A percentile compares a stretch with the other conserved stretches of the same genome.
phyloP scores from a whole-genome alignment of 257 asterid species.

The Ophiorrhiza pumila region DNA sequence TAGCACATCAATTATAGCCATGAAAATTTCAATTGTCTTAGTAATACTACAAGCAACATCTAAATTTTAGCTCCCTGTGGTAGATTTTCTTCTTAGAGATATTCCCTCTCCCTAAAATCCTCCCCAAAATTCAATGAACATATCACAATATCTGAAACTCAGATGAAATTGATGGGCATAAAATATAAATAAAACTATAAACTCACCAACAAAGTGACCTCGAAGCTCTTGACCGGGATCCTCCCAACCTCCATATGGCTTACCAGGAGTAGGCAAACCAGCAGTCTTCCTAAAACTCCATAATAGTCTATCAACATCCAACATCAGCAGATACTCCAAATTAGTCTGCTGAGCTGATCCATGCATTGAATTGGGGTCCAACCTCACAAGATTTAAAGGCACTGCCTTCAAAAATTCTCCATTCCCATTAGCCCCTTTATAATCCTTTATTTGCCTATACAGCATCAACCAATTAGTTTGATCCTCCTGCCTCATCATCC shows the following conservation, averaged over 20 bases:
- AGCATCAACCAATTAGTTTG: conserved; percentile 48
- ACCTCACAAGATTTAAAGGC: conserved; percentile 61
- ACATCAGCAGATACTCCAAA: conserved; percentile 68
- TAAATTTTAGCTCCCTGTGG: too few species aligned
- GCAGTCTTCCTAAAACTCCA: conserved; percentile 92
- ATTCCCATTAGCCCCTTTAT: conserved; percentile 21
- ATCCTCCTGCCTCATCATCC: conserved; percentile 63
- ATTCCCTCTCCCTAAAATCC: background rate
- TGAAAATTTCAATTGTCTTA: too few species aligned
- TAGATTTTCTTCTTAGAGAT: background rate
- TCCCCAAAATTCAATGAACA: background rate
- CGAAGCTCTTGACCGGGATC: conserved; percentile 58
- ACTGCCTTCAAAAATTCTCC: conserved; percentile 48
- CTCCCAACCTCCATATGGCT: conserved; percentile 97
- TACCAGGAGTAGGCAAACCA: conserved; percentile 57
- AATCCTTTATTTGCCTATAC: conserved; percentile 54
- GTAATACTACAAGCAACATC: too few species aligned
- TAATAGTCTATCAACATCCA: conserved; percentile 71
- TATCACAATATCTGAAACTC: background rate
- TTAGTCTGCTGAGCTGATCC: conserved; percentile 90
- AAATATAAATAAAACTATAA: background rate
- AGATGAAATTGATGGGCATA: background rate
- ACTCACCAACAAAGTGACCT: conserved; percentile 93
- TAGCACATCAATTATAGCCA: too few species aligned
- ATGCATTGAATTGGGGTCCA: conserved; percentile 59